Evolutionary conservation across 2,329 filamentous ascomycete species (phyloP), one percentile per base, ranked within the genome.

Genomic region (Phaeomoniella chlamydospora): DNA sequence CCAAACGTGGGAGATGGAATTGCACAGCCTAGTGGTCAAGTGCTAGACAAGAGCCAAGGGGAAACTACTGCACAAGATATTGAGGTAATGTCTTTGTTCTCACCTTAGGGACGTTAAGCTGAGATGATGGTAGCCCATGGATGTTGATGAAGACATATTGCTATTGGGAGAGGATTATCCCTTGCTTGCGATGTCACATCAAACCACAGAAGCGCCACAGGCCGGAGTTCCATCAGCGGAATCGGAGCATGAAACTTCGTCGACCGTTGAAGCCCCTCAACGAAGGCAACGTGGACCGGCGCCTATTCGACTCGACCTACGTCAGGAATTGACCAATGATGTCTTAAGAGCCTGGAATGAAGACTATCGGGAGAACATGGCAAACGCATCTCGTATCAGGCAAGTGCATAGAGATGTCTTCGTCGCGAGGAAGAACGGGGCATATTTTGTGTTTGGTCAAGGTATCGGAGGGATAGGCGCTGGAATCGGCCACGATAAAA

Each of bases 331-430:
- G 15, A 63, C 62, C 39, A 77, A 74, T 45, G 55, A 59, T 4
- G 70, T 74, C 14, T 53, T 81, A 2, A 55, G 60, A 1, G 51
- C 55, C n/a, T 77, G 73, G 70, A 70, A 71, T 41, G 55, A 59
- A 2, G 58, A 72, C 17, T 82, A 81, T 42, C 43, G 69, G 2
- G 46, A 58, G 9, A 78, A 76, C 43, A 86, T 83, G 72, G 58
- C 53, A 1, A 53, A 56, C 10, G 64, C 62, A 5, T 47, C 48
- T 4, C 58, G 54, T 18, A 48, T 58, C 14, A 76, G 71, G 43
- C 44, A 55, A 4, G 48, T 57, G 4, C 56, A 62, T 19, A 62
- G 57, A 33, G 46, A 57, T 11, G 43, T 53, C 10, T 50, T 54
- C 0, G 57, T 67, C 30, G 72, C 74, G 2, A 80, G 72, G 54